Evolutionary conservation across 2,329 filamentous ascomycete species (phyloP), one percentile per base, ranked within the genome.

Genomic region (Epichloe hybrida): DNA sequence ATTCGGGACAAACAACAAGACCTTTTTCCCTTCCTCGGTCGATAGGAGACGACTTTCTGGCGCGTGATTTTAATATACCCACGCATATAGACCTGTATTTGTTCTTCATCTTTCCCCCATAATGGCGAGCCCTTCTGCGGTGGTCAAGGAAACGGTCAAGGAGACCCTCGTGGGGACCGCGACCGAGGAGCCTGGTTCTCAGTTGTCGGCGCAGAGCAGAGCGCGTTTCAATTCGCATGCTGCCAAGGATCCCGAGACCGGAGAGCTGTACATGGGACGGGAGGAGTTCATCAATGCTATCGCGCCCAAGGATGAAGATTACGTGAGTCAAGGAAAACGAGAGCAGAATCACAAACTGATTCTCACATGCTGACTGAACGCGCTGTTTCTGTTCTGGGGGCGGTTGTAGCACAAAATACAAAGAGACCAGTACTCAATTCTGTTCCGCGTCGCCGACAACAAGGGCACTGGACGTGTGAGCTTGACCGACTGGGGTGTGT

Each of bases 201-300:
- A 84, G 65, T 70, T 91, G 57, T 89, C 88, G 46, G 75, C 79
- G 54, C 83, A 90, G 66, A 83, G 84, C 56, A 86, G 83, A 69
- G 74, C 81, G 52, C 81, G 81, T 55, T 98, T 97, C 69, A 69
- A 81, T 59, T 79, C 79, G 63, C 75, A 90, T 72, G 88, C 93
- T 40, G 70, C 77, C 62, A 85, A 84, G 66, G 88, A 95, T 62
- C 73, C 83, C 54, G 75, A 81, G 59, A 77, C 81, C 9, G 90
- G 86, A 52, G 88, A 96, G 62, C 73, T 82, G 51, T 88, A 79
- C 64, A 86, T 98, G 79, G 82, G 78, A 44, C 80, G 85, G 55
- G 80, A 90, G n/a, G 80, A 94, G 65, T 98, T 98, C 67, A 81
- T 96, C 61, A 76, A 90, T 62, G 91, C 91, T 31, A 82, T 98